Base-by-base conservation (phyloP, 2,329 filamentous ascomycete species). In the Diaporthe sp. region DNA sequence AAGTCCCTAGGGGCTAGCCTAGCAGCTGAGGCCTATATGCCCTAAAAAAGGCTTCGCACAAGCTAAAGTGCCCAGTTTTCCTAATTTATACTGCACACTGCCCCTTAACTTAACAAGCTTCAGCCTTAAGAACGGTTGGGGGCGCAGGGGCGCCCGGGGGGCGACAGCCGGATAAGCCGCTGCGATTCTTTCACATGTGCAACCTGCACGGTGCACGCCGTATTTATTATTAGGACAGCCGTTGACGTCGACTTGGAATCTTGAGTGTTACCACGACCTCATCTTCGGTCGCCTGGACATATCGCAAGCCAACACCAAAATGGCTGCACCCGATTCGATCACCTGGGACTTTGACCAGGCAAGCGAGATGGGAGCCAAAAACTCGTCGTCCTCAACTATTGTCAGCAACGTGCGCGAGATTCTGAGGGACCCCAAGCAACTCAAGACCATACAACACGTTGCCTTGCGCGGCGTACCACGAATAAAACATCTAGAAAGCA, bases 341-440 rank as follows among this genome's bases (percentile, higher is more conserved):
- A 39, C 31, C 44, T 67, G 62, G 62, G 62, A 51, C 5, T 67
- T 67, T 37, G 62, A 25, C 28, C 28, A 67, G 44, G 44, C 44
- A n/a, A 25, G 44, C 4, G 44, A 51, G 28, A 49, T 34, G 44
- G 61, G 44, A 34, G 2, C 6, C 6, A 37, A 67, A 19, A n/a
- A 5, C 22, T 25, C 44, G 6, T 42, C 62, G 12, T n/a, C 62
- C 44, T 67, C 62, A 25, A 51, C 10, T 34, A 67, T 67, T 37
- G 9, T 37, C 44, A 25, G 31, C 44, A 51, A 67, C 7, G 28
- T 67, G 19, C 62, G 62, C 19, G 44, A 67, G 19, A 34, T 67
- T 12, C 19, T 67, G 6, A 37, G 12, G 9, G 44, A 51, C 44
- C 62, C 62, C 10, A 37, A 25, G 28, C 19, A 19, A 37, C 31